Evolutionary conservation across 2,329 filamentous ascomycete species (phyloP).

Genomic region (Colletotrichum spinosum): DNA sequence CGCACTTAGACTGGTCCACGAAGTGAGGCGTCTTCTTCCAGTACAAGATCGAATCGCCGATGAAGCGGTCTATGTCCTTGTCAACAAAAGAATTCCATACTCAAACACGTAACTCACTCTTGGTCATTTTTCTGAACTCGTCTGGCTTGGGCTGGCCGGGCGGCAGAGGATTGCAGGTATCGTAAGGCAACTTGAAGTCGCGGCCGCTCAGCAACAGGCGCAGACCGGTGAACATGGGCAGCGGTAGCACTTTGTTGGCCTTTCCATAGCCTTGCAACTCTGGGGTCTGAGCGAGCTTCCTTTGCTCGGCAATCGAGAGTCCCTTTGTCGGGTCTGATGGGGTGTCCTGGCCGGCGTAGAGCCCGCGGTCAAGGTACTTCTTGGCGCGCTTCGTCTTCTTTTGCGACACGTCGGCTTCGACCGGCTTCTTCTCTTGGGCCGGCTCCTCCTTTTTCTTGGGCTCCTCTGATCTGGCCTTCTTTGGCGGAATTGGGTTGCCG

Average conservation of each 20-base stretch:
- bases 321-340: constrained; percentile 60
- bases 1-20: constrained; percentile 80
- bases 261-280: constrained; percentile 59
- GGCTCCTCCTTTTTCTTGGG: constrained; percentile 39
- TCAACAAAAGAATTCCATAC: constrained; percentile 6
- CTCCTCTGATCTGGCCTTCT: constrained; percentile 41
- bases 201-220: constrained; percentile 77
- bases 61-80: constrained; percentile 75
- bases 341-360: constrained; percentile 85
- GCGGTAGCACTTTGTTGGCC: constrained; percentile 71
- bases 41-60: constrained; percentile 82
- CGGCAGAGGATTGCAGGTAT: constrained; percentile 88
- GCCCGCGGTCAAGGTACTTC: constrained; percentile 83
- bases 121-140: constrained; percentile 92
- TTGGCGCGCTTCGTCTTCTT: constrained; percentile 67
- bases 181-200: constrained; percentile 90
- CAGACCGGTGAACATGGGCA: constrained; percentile 83
- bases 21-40: constrained; percentile 85
- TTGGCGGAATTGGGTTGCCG: constrained; percentile 46
- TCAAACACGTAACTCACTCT: constrained; percentile 71
- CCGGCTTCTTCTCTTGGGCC: constrained; percentile 45
- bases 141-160: constrained; percentile 90
- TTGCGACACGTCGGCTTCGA: constrained; percentile 49
- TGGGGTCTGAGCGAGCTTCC: constrained; percentile 59
- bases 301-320: constrained; percentile 63